A percentile compares a stretch with the other conserved stretches of the same genome.
Conservation (phyloP, 768 basidiomycete genomes). For the Auricularia heimuer region DNA sequence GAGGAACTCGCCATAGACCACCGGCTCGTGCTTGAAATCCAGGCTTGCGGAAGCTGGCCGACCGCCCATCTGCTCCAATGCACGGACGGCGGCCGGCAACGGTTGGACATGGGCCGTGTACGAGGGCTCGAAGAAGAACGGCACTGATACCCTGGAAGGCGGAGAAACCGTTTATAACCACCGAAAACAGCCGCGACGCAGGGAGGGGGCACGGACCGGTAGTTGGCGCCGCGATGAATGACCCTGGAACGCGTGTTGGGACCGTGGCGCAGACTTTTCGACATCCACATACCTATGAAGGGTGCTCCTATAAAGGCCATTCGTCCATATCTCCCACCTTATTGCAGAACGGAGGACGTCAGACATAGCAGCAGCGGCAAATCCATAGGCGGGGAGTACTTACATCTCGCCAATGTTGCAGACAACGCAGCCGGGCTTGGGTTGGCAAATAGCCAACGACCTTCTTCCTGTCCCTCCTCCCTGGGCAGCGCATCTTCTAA, state of each 20-base stretch:
- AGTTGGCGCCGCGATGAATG: constrained; percentile 64
- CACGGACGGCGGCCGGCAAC: constrained; percentile 46
- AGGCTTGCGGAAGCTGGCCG: not conserved
- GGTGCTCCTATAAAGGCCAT: constrained; percentile 79
- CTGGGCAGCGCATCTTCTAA: constrained; percentile 26
- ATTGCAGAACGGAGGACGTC: not conserved
- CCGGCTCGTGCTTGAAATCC: constrained; percentile 29
- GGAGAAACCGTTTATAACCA: not conserved
- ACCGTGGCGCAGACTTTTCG: not conserved
- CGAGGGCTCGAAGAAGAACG: constrained; percentile 92
- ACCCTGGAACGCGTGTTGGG: constrained; percentile 33
- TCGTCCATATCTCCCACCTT: constrained; percentile 86
- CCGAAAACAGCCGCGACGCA: not conserved
- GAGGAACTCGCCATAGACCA: constrained; percentile 75
- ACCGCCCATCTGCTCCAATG: constrained; percentile 20
- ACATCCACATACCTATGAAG: constrained; percentile 40
- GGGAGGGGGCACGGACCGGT: constrained; percentile 39
- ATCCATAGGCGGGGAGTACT: constrained; percentile 18
- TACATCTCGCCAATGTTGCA: constrained; percentile 89
- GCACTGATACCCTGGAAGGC: constrained; percentile 40
- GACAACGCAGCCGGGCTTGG: constrained; percentile 72
- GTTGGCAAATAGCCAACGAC: constrained; percentile 75
- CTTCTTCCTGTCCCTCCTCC: constrained; percentile 47
- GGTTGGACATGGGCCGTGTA: constrained; percentile 64
- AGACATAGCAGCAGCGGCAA: not conserved